phyloP scores from a whole-genome alignment of 345 rosid genomes.

The Schrenkiella parvula region DNA sequence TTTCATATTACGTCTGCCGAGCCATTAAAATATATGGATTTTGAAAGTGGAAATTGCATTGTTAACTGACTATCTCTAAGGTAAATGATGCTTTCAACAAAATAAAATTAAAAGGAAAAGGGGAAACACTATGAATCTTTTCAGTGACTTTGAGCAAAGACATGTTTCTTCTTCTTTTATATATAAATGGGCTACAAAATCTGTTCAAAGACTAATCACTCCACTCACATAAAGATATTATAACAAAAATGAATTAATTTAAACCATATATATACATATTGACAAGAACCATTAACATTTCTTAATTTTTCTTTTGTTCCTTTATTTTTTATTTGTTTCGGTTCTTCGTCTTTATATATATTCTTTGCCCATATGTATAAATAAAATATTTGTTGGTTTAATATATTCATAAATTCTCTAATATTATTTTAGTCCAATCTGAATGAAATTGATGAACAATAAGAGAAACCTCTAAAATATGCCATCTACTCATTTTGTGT shows the following conservation, averaged over 20 bases:
- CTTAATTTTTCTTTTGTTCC: not conserved
- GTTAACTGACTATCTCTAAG: not conserved
- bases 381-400: not conserved
- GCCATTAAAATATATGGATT: not conserved
- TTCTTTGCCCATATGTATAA: not conserved
- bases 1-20: not conserved
- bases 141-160: constrained; percentile 22
- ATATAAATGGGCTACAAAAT: constrained; percentile 7
- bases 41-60: not conserved
- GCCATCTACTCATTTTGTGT: not conserved
- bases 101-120: constrained; percentile 3
- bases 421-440: not conserved
- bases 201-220: constrained; percentile 19
- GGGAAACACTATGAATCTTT: constrained; percentile 31
- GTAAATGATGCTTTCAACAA: constrained; percentile 16
- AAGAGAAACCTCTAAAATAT: not conserved
- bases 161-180: not conserved
- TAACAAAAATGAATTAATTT: not conserved
- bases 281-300: constrained; percentile 19
- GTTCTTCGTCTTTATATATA: not conserved
- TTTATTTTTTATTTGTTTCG: not conserved
- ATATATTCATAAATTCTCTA: not conserved
- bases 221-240: constrained; percentile 22
- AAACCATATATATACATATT: not conserved
- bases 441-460: not conserved